Evolutionary conservation across 345 rosid genomes (phyloP), one percentile per base, ranked within the genome.

Genomic region (Eucalyptus regnans): DNA sequence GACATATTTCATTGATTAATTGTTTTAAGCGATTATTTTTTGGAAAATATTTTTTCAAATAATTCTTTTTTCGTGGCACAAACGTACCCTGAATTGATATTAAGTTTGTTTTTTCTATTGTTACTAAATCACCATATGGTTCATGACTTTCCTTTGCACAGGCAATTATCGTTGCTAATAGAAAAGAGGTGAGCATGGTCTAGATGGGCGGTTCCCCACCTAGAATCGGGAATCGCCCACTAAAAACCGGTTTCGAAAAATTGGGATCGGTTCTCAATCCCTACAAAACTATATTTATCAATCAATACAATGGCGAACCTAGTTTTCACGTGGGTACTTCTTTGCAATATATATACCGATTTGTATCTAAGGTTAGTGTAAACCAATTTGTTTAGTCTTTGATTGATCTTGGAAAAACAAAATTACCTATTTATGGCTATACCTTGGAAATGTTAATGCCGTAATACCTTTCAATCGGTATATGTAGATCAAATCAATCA

Each of bases 201-300:
- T 25, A 22, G 0, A 25, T 56, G 3, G 29, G 12, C 3, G 1
- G 6, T 56, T 56, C 12, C 12, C 29, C 0, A 1, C 13, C 23
- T 56, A 13, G 6, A 56, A 56, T 10, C 10, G 3, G 29, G 29
- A 23, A 56, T 22, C 9, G 29, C 29, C 62, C 6, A 9, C 13
- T 23, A 5, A 56, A 10, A 56, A 56, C 8, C 1, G 0, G 1
- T 56, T 27, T 10, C 3, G 1, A 56, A 22, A 56, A 56, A 56
- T 56, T 22, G 29, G 29, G 23, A 23, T 56, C 6, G 6, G 9
- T 56, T 25, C 62, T 25, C 29, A 23, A 9, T 56, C 1, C 29
- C 12, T 23, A 56, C 62, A 56, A 56, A 56, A 23, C 9, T 56
- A 13, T 12, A 56, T 56, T 49, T 13, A 4, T 9, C 62, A 56